Base-by-base conservation (phyloP, 2,329 filamentous ascomycete species). In the Aspergillus sp. region DNA sequence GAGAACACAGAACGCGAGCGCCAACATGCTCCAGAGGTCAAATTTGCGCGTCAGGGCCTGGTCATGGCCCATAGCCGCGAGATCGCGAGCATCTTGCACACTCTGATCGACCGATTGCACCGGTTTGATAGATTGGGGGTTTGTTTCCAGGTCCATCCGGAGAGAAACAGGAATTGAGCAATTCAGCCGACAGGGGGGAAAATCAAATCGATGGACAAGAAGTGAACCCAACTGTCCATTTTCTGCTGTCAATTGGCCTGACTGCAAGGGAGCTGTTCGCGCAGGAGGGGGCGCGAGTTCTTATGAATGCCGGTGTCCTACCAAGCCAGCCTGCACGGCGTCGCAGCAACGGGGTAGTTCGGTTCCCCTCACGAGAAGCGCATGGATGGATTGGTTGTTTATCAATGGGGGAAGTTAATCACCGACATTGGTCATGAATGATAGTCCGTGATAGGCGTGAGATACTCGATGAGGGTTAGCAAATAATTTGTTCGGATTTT, bases 1-100 rank as follows among this genome's bases (percentile, higher is more conserved):
- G 31, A 86, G 74, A 14, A 86, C 82, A 59, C 79, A 83, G 60
- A 86, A 85, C 29, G 84, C 81, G 20, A 86, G 76, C 20, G 82
- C 80, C 11, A 86, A 75, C 82, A 86, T 85, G 69, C 82, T 85
- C 80, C 78, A 81, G 6, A 80, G 70, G 67, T 77, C 78, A 67
- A 86, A 86, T 64, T 85, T 79, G 12, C 78, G 74, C 10, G 72
- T 71, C 32, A 81, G 66, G 49, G 74, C 74, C 69, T 80, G 75
- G 65, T 74, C 70, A 64, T 80, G 77, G 62, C 78, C 78, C 64
- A 80, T 69, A 10, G 71, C 73, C 2, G 75, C 77, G 54, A 80
- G 71, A 54, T 76, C 73, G 49, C 69, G 71, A 20, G 76, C 77
- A 76, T 80, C 77, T 60, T 77, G 73, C 11, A 71, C 67, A 64